A percentile compares a stretch with the other conserved stretches of the same genome.
Conservation (phyloP, 768 basidiomycete genomes). For the Filobasidium floriforme region DNA sequence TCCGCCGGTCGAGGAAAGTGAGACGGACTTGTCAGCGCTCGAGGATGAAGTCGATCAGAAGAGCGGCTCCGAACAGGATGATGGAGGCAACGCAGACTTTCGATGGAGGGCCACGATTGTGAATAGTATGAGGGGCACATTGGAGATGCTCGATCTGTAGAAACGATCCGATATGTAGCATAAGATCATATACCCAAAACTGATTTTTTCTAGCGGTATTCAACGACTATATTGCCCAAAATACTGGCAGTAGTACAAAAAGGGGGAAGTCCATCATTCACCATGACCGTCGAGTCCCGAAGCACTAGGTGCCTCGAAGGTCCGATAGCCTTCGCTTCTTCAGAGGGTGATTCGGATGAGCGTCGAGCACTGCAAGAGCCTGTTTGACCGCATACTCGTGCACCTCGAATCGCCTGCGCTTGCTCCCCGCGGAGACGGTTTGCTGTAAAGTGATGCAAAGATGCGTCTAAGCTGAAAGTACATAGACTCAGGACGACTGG, state of each 20-base stretch:
- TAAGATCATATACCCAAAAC: neutral
- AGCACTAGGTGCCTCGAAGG: neutral
- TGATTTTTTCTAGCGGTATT: neutral
- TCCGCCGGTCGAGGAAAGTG: neutral
- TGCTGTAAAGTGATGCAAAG: slow-evolving; percentile 1
- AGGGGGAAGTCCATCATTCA: neutral
- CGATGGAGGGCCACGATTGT: neutral
- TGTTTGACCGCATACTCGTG: slow-evolving; percentile 36
- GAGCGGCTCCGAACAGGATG: neutral
- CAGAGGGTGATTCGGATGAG: slow-evolving; percentile 19
- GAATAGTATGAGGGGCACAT: slow-evolving; percentile 2
- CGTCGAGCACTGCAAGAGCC: slow-evolving; percentile 37
- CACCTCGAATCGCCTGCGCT: slow-evolving; percentile 33
- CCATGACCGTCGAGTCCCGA: neutral
- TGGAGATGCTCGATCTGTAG: neutral
- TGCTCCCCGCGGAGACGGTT: slow-evolving; percentile 21
- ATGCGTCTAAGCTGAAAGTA: neutral
- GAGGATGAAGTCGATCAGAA: slow-evolving; percentile 4
- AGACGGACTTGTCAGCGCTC: slow-evolving; percentile 3
- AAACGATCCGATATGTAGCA: neutral
- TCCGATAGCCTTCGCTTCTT: slow-evolving; percentile 20
- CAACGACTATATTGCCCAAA: neutral
- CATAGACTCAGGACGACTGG: neutral
- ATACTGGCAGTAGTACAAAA: neutral
- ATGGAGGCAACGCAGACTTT: neutral